Evolutionary conservation across 192 early-diverging fungal species (phyloP).

Genomic region (Coemansia biformis): DNA sequence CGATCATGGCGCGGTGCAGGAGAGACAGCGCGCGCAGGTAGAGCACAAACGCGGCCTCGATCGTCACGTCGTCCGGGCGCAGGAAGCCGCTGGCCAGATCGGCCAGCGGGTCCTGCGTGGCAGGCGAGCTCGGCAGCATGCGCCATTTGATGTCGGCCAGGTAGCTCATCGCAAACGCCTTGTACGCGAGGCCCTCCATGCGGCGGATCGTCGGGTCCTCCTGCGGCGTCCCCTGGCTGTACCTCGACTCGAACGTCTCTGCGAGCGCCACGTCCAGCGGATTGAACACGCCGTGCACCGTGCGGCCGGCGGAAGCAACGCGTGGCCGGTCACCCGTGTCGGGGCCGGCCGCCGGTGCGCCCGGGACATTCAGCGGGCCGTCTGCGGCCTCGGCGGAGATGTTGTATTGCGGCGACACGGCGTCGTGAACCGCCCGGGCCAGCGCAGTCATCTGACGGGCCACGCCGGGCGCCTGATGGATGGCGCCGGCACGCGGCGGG

Average conservation of each 20-base stretch:
- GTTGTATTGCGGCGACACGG: constrained; percentile 40
- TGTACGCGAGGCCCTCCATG: constrained; percentile 66
- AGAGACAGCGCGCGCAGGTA: constrained; percentile 65
- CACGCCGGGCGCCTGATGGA: constrained; percentile 34
- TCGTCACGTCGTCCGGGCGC: constrained; percentile 26
- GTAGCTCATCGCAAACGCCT: constrained; percentile 65
- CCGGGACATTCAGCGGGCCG: constrained; percentile 26
- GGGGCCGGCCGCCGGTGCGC: neutral
- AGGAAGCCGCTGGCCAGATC: constrained; percentile 29
- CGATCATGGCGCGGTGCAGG: constrained; percentile 56
- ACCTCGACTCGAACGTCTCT: constrained; percentile 43
- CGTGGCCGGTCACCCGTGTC: no score
- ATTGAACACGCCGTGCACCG: constrained; percentile 25
- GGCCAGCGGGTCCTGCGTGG: constrained; percentile 20
- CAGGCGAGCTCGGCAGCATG: constrained; percentile 16
- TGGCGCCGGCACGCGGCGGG: constrained; percentile 33
- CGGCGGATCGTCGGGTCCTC: constrained; percentile 55
- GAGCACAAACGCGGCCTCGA: constrained; percentile 67
- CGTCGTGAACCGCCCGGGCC: constrained; percentile 40
- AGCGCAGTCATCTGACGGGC: constrained; percentile 47
- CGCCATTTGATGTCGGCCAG: constrained; percentile 53
- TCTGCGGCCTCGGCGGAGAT: constrained; percentile 32
- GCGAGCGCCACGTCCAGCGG: constrained; percentile 32
- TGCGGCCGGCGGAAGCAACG: no score
- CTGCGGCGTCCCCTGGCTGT: constrained; percentile 23